Conservation (phyloP, 164 flowering plant genomes). For the Umbilicus rupestris region DNA sequence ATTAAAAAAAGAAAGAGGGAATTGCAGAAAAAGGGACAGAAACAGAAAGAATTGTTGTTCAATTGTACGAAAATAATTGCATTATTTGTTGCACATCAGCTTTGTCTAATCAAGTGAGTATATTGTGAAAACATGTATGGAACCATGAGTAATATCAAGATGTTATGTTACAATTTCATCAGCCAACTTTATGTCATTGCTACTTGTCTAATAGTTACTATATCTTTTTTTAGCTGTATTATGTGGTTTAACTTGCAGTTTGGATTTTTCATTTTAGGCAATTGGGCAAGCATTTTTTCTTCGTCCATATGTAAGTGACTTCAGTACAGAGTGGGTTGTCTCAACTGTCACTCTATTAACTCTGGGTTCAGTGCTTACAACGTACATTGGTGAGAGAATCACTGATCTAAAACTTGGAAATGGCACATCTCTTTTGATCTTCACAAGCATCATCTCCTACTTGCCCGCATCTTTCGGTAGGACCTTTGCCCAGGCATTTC, state of each 20-base stretch:
- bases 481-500: slow-evolving; percentile 72
- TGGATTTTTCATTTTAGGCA: slow-evolving; percentile 41
- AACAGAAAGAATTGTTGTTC: too few relatives aligned
- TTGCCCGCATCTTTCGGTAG: slow-evolving; percentile 98
- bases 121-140: too few relatives aligned
- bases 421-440: slow-evolving; percentile 93
- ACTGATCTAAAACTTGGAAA: slow-evolving; percentile 97
- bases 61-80: too few relatives aligned
- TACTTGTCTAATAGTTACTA: too few relatives aligned
- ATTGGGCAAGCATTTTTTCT: slow-evolving; percentile 92
- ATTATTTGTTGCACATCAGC: too few relatives aligned
- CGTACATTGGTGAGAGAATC: slow-evolving; percentile 85
- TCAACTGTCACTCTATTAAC: slow-evolving; percentile 75
- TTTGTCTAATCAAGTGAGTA: too few relatives aligned
- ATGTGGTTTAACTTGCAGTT: not conserved
- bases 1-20: too few relatives aligned
- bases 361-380: slow-evolving; percentile 88
- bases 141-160: too few relatives aligned
- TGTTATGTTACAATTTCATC: too few relatives aligned
- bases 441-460: slow-evolving; percentile 95
- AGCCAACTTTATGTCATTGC: too few relatives aligned
- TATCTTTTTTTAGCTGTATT: not conserved
- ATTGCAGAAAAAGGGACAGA: too few relatives aligned
- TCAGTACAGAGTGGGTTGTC: slow-evolving; percentile 79
- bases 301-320: slow-evolving; percentile 93